Base-by-base conservation (phyloP, 129 eudicot species). In the Kitagawia praeruptora region DNA sequence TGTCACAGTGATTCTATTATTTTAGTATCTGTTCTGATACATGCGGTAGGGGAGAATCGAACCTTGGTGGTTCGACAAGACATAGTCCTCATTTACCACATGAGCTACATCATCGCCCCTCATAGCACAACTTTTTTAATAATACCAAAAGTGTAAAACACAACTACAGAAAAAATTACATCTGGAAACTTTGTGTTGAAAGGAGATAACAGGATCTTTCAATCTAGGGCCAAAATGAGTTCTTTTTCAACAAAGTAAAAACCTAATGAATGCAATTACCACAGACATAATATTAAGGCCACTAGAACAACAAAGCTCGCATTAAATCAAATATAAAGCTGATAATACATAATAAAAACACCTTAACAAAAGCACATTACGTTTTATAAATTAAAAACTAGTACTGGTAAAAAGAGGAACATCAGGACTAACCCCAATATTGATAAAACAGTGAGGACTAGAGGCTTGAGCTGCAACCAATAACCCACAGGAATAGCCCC, bases 401-500 rank as follows among this genome's bases (percentile, higher is more conserved):
- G 28, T n/a, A n/a, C 28, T 58, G 19, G 27, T 56, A 23, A 64
- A 28, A 67, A 61, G 9, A 67, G 23, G 42, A 31, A 67, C 0
- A 4, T 10, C 1, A 67, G 19, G 12, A 70, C 48, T 70, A 39
- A 70, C 75, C 75, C 75, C 42, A 70, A 39, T 34, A 70, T 39
- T 2, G 75, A 70, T 70, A 70, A 19, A 37, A 39, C 75, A 70
- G 75, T 70, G 25, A 70, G 42, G 9, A 70, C 25, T 0, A 39
- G 25, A 37, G 75, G 75, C 27, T 70, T 70, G 28, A 70, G 75
- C 75, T 70, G 75, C 75, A 94, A 73, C 97, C 98, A 94, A 80
- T 94, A 94, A 54, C 98, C 98, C 86, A 94, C 98, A 75, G 97
- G 98, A 88, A 94, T 94, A 31, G 97, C 98, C 19, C 97, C 98